Evolutionary conservation across 192 early-diverging fungal genomes (phyloP).

Genomic region (Entomortierella chlamydospora): DNA sequence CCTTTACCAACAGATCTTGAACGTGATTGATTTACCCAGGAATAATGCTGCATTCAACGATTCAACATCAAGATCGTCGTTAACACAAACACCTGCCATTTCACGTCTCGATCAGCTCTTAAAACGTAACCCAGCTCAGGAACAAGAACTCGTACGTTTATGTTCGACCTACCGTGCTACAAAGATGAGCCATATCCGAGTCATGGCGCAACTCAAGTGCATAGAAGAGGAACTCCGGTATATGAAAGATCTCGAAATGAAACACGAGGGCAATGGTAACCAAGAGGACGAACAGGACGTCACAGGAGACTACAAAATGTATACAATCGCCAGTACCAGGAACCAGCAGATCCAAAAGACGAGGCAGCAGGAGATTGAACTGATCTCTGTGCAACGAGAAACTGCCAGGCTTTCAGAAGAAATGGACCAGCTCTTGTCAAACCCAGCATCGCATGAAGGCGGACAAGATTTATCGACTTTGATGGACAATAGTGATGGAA

Average conservation of each 20-base stretch:
- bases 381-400: constrained; percentile 46
- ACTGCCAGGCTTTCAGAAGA: constrained; percentile 23
- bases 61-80: background rate
- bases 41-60: too few relatives aligned
- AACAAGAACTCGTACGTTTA: constrained; percentile 31
- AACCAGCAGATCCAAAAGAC: constrained; percentile 30
- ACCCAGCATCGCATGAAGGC: constrained; percentile 3
- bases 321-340: constrained; percentile 28
- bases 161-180: constrained; percentile 50
- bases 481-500: background rate
- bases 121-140: constrained; percentile 21
- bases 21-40: background rate
- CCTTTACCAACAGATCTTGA: background rate
- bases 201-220: constrained; percentile 39
- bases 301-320: constrained; percentile 19
- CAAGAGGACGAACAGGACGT: background rate
- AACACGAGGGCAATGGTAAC: background rate
- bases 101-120: constrained; percentile 8
- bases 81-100: background rate
- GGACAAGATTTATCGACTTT: background rate
- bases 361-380: constrained; percentile 41
- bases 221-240: constrained; percentile 31
- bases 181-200: constrained; percentile 51
- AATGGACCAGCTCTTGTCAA: constrained; percentile 44
- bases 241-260: constrained; percentile 26